phyloP scores from a whole-genome alignment of 495 filamentous ascomycete genomes.

The Neurospora africana region DNA sequence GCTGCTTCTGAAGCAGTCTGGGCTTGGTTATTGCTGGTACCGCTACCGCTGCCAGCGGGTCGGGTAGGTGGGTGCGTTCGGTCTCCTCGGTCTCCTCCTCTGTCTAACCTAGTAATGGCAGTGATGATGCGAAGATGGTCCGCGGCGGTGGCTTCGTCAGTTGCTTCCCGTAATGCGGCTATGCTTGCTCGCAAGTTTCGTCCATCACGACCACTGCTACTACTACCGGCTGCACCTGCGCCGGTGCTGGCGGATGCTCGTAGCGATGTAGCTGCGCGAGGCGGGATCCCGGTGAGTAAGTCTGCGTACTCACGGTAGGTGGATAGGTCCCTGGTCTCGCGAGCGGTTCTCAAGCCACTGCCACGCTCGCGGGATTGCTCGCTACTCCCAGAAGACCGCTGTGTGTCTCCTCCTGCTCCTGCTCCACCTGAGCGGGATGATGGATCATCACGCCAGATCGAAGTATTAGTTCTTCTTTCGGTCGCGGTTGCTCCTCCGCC shows the following conservation, averaged over 20 bases:
- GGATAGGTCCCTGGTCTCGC: background rate
- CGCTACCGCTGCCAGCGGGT: background rate
- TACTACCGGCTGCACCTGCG: background rate
- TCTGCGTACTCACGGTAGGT: background rate
- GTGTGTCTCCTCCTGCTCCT: background rate
- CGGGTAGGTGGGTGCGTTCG: background rate
- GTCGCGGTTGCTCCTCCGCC: background rate
- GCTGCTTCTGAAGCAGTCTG: slow-evolving; percentile 2
- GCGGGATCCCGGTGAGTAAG: background rate
- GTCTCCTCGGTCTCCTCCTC: background rate
- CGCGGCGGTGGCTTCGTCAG: background rate
- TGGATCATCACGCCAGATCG: background rate
- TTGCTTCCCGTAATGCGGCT: background rate
- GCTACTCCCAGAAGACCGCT: background rate
- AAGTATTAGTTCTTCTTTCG: background rate
- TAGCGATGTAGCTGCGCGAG: background rate
- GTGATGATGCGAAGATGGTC: background rate
- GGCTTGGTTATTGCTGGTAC: background rate
- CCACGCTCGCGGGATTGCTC: background rate
- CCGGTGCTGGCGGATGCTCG: background rate
- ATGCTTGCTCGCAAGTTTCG: background rate
- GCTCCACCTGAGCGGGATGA: background rate
- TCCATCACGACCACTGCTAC: background rate
- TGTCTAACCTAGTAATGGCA: background rate
- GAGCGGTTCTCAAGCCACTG: background rate